Percentiles rank a stretch among this genome's conserved stretches.
Conservation (phyloP, 169 alveolate genomes). For the Plasmodium ovale region DNA sequence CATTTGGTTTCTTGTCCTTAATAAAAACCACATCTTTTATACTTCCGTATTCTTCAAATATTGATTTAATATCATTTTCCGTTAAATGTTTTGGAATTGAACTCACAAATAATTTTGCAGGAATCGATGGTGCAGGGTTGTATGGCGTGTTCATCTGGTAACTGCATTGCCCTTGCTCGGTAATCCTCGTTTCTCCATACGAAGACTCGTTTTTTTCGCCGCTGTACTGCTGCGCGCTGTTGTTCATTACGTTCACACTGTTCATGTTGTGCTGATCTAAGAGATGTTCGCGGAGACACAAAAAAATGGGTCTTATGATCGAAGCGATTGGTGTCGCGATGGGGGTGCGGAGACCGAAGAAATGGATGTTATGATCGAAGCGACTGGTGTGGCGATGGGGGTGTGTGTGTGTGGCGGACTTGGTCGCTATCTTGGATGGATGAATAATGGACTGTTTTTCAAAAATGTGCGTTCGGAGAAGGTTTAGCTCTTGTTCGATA, state of each 20-base stretch:
- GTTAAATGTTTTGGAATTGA: constrained; percentile 88
- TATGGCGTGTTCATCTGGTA: constrained; percentile 79
- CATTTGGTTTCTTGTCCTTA: constrained; percentile 87
- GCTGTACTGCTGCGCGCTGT: constrained; percentile 36
- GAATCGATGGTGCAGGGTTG: constrained; percentile 93
- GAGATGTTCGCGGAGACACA: no score
- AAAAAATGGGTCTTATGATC: no score
- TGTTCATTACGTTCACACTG: constrained; percentile 31
- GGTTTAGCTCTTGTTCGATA: no score
- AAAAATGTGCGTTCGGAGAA: no score
- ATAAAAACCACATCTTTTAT: constrained; percentile 89
- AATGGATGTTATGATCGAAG: no score
- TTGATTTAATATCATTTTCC: constrained; percentile 85
- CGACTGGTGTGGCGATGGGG: no score
- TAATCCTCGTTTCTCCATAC: constrained; percentile 41
- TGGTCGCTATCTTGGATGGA: no score
- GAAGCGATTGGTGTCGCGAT: no score
- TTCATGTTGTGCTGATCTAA: no score
- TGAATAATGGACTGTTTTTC: no score
- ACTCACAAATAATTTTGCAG: constrained; percentile 90
- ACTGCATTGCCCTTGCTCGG: constrained; percentile 34
- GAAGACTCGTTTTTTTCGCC: constrained; percentile 33
- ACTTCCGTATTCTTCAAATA: constrained; percentile 89
- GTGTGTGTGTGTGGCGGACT: no score
- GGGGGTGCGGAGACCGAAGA: no score